Evolutionary conservation across 495 filamentous ascomycete genomes (phyloP).

Genomic region (Achaetomiella virescens): DNA sequence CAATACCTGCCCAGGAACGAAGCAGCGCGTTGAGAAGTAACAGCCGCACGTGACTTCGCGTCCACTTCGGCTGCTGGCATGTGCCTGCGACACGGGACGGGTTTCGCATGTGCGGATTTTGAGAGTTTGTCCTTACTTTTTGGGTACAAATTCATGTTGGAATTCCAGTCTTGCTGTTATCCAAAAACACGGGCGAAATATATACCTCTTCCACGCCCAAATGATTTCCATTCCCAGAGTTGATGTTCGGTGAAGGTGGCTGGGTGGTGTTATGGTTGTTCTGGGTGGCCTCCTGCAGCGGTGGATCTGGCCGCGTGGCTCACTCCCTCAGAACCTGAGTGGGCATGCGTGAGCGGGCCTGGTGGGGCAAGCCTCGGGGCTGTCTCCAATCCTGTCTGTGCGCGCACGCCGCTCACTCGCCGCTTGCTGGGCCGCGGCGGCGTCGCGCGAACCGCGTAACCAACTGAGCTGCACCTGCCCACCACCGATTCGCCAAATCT

Average conservation of each 20-base stretch:
- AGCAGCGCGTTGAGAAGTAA: neutral
- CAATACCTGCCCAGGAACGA: too few species aligned
- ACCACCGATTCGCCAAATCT: conserved; percentile 21
- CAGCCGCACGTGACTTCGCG: neutral
- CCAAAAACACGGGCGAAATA: too few species aligned
- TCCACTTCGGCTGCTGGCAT: neutral
- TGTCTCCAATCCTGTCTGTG: conserved; percentile 12
- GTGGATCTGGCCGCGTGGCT: conserved; percentile 4
- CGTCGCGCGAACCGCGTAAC: conserved; percentile 35
- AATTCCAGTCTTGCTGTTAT: too few species aligned
- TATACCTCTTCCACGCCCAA: too few species aligned
- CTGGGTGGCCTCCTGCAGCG: too few species aligned
- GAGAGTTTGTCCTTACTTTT: too few species aligned
- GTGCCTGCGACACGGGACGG: too few species aligned
- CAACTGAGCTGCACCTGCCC: conserved; percentile 11
- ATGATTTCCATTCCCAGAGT: neutral
- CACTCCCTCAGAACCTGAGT: neutral
- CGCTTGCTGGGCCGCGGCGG: conserved; percentile 23
- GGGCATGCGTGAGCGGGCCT: neutral
- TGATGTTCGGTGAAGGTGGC: too few species aligned
- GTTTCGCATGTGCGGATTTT: too few species aligned
- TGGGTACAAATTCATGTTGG: too few species aligned
- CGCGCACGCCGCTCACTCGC: conserved; percentile 10
- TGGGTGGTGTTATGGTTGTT: too few species aligned
- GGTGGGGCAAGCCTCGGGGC: neutral